phyloP scores from a whole-genome alignment of 2,329 filamentous ascomycete genomes.

The Fusarium sp. region DNA sequence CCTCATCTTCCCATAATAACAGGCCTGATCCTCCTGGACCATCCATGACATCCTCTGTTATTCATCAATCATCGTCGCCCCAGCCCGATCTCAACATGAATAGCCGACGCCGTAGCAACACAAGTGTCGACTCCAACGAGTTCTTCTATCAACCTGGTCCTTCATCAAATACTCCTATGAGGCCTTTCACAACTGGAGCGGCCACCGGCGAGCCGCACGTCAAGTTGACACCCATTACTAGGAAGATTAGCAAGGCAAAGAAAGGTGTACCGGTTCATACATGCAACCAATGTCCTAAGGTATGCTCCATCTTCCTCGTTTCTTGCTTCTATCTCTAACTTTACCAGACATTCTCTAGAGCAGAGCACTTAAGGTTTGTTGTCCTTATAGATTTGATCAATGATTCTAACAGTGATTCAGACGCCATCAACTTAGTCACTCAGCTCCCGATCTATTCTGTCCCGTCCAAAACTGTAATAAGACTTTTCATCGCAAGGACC shows the following conservation, averaged over 20 bases:
- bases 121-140: conserved; percentile 64
- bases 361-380: conserved; percentile 69
- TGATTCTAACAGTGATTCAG: conserved; percentile 52
- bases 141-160: conserved; percentile 46
- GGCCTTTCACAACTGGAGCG: conserved; percentile 54
- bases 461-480: conserved; percentile 65
- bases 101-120: conserved; percentile 56
- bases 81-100: conserved; percentile 43
- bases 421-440: conserved; percentile 70
- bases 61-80: conserved; percentile 40
- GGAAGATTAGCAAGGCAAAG: conserved; percentile 67
- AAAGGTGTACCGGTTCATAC: conserved; percentile 69
- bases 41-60: conserved; percentile 42
- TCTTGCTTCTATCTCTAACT: conserved; percentile 7
- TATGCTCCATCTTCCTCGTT: conserved; percentile 40
- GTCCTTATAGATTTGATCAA: background rate
- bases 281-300: conserved; percentile 65
- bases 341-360: conserved; percentile 68
- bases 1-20: conserved; percentile 49
- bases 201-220: conserved; percentile 53
- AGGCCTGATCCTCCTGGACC: conserved; percentile 50
- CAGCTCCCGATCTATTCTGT: conserved; percentile 64
- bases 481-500: conserved; percentile 68
- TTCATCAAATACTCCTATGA: conserved; percentile 48
- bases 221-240: conserved; percentile 67